Conservation (phyloP, 192 early-diverging fungal genomes). For the Podila epigama region DNA sequence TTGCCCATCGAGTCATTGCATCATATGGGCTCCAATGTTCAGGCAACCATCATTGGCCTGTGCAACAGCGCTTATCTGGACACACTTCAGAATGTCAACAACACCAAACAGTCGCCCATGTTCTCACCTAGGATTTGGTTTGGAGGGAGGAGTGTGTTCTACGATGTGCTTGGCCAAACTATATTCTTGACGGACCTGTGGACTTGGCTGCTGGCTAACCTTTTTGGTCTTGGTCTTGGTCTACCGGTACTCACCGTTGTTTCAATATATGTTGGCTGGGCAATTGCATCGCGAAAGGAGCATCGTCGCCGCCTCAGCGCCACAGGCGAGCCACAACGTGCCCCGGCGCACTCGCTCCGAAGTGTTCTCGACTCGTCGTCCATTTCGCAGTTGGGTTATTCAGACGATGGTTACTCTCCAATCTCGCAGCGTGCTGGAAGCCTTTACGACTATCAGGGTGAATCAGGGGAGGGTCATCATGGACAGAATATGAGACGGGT, state of each 20-base stretch:
- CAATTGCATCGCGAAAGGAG: background rate
- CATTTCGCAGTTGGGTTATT: constrained; percentile 2
- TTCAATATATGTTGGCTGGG: constrained; percentile 1
- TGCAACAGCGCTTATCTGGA: constrained; percentile 43
- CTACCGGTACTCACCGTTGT: constrained; percentile 17
- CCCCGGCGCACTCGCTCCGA: constrained; percentile 8
- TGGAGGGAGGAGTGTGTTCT: constrained; percentile 32
- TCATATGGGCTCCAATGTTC: constrained; percentile 69
- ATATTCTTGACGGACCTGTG: constrained; percentile 25
- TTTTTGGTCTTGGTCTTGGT: constrained; percentile 21
- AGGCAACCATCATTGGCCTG: constrained; percentile 34
- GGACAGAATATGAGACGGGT: background rate
- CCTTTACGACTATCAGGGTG: background rate
- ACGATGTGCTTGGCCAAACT: constrained; percentile 27
- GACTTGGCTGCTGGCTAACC: constrained; percentile 13
- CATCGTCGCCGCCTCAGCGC: background rate
- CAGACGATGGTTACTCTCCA: constrained; percentile 30
- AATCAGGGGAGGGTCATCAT: background rate
- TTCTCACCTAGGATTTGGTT: constrained; percentile 11
- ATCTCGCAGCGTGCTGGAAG: background rate
- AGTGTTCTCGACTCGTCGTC: constrained; percentile 23
- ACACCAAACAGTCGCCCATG: background rate
- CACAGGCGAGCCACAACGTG: background rate
- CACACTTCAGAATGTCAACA: background rate
- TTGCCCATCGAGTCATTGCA: constrained; percentile 60